Conservation (phyloP, 495 filamentous ascomycete genomes). For the Chaetomium fimeti region DNA sequence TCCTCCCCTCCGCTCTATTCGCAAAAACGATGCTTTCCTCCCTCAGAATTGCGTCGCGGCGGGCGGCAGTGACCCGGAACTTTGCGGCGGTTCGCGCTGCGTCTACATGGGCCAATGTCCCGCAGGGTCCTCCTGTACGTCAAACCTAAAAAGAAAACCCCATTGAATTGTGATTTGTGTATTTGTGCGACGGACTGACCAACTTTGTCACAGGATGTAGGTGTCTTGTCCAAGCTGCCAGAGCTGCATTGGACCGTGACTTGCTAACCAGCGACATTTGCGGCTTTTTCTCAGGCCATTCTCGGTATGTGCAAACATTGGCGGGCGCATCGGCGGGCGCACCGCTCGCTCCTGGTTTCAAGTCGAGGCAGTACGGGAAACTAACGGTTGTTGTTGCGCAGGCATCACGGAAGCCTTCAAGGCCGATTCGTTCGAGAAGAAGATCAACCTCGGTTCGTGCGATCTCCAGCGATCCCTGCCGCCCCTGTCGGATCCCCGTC, state of each 20-base stretch:
- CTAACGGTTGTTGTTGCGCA: conserved; percentile 30
- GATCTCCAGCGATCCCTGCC: not conserved
- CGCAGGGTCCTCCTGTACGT: conserved; percentile 90
- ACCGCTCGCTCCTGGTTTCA: conserved; percentile 11
- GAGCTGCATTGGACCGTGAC: not conserved
- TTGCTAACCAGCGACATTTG: conserved; percentile 28
- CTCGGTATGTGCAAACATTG: conserved; percentile 54
- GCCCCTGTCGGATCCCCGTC: not conserved
- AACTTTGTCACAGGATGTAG: conserved; percentile 54
- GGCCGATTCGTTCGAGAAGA: conserved; percentile 83
- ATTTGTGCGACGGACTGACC: conserved; percentile 28
- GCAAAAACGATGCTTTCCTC: conserved; percentile 36
- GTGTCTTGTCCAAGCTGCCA: conserved; percentile 38
- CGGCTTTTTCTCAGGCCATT: conserved; percentile 59
- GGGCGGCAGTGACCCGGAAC: conserved; percentile 37
- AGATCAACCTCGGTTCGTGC: conserved; percentile 85
- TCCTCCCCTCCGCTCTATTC: conserved; percentile 14
- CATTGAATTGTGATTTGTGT: conserved; percentile 22
- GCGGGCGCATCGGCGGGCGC: too few relatives aligned
- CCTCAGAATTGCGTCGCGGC: conserved; percentile 38
- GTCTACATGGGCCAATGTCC: conserved; percentile 85
- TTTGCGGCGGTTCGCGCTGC: conserved; percentile 62
- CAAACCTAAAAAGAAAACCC: conserved; percentile 25
- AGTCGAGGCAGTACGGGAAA: not conserved
- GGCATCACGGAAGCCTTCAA: conserved; percentile 99